phyloP scores from a whole-genome alignment of 1,284 basidiomycete genomes.

The Heterobasidion occidentale region DNA sequence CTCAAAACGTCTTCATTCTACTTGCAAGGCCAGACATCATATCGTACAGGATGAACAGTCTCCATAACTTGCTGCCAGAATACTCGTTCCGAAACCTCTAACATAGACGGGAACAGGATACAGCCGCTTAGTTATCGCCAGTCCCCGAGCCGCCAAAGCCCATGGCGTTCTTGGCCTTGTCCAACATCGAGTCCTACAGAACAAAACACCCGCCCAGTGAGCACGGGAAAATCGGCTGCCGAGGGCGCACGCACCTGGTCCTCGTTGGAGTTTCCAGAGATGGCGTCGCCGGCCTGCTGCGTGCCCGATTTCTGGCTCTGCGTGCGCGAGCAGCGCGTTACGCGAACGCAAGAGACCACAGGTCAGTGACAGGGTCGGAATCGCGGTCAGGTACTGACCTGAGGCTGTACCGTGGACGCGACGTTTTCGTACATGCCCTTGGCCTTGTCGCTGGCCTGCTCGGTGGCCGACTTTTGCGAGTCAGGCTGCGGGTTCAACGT shows the following conservation, averaged over 20 bases:
- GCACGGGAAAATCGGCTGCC: neutral
- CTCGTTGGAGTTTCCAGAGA: conserved; percentile 32
- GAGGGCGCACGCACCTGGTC: conserved; percentile 17
- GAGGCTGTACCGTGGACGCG: conserved; percentile 1
- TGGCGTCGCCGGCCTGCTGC: conserved; percentile 35
- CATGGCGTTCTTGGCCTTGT: conserved; percentile 45
- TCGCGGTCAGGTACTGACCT: neutral
- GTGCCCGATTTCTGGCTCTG: conserved; percentile 37
- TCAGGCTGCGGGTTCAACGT: neutral
- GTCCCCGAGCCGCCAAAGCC: conserved; percentile 27
- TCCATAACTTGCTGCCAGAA: too few species aligned
- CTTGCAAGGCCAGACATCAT: too few species aligned
- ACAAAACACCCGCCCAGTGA: neutral
- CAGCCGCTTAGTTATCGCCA: neutral
- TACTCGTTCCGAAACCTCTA: too few species aligned
- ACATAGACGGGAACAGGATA: too few species aligned
- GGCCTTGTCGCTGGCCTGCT: conserved; percentile 1
- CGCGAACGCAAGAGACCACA: neutral
- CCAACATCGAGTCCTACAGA: conserved; percentile 30
- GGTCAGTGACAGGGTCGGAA: neutral
- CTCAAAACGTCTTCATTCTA: too few species aligned
- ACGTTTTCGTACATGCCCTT: conserved; percentile 1
- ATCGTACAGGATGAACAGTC: too few species aligned
- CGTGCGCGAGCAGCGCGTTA: neutral
- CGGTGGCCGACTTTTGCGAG: conserved; percentile 2